phyloP scores from a whole-genome alignment of 2,329 filamentous ascomycete species.

The Ramichloridium luteum region DNA sequence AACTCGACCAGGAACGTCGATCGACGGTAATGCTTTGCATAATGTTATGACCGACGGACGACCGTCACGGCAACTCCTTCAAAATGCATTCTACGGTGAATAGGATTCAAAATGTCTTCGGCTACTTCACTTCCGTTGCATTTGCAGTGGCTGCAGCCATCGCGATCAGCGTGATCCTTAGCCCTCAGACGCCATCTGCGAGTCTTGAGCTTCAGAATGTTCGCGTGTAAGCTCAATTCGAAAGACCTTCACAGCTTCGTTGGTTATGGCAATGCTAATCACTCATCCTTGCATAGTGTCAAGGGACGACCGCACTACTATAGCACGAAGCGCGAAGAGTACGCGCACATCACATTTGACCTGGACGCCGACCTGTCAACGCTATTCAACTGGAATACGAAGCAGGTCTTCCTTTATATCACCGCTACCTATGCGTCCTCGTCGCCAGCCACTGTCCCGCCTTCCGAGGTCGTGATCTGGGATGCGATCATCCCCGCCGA shows the following conservation, averaged over 20 bases:
- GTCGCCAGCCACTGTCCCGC: conserved; percentile 25
- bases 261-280: not conserved
- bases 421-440: conserved; percentile 56
- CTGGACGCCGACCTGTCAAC: conserved; percentile 80
- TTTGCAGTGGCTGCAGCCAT: conserved; percentile 70
- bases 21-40: no score
- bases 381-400: conserved; percentile 99
- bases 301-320: conserved; percentile 95
- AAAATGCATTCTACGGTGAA: conserved; percentile 79
- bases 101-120: conserved; percentile 83
- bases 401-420: conserved; percentile 93
- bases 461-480: conserved; percentile 74
- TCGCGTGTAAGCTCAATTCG: conserved; percentile 55
- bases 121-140: conserved; percentile 92
- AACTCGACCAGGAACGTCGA: no score
- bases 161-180: conserved; percentile 64
- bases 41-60: no score
- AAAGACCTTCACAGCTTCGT: not conserved
- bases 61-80: no score
- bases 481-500: conserved; percentile 79
- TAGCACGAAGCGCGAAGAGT: conserved; percentile 83
- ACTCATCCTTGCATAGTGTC: conserved; percentile 47
- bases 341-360: conserved; percentile 86
- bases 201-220: conserved; percentile 59
- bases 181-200: conserved; percentile 55